phyloP scores from a whole-genome alignment of 2,329 filamentous ascomycete genomes.

The Penicillium sclerotiorum region DNA sequence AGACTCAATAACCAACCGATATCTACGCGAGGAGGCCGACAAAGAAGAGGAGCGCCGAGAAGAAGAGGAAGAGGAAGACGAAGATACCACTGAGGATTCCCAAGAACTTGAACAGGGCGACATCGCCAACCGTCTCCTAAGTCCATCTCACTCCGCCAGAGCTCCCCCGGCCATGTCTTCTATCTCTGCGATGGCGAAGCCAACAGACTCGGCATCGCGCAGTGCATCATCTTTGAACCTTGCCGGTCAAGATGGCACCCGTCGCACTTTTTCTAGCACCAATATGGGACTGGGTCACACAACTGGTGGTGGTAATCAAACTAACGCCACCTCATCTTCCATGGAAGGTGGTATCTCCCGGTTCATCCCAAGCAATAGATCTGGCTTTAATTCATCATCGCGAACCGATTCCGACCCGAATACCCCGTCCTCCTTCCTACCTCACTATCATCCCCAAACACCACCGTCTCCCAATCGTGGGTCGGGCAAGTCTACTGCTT shows the following conservation, averaged over 20 bases:
- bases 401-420: slow-evolving; percentile 48
- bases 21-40: slow-evolving; percentile 29
- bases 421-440: slow-evolving; percentile 50
- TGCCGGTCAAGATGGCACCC: slow-evolving; percentile 35
- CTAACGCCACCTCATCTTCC: slow-evolving; percentile 49
- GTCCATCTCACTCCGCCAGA: slow-evolving; percentile 45
- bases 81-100: slow-evolving; percentile 27
- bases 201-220: slow-evolving; percentile 39
- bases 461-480: slow-evolving; percentile 44
- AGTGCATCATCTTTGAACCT: slow-evolving; percentile 42
- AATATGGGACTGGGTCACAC: slow-evolving; percentile 30
- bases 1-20: slow-evolving; percentile 38
- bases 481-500: slow-evolving; percentile 32
- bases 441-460: slow-evolving; percentile 51
- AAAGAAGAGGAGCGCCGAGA: slow-evolving; percentile 21
- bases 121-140: slow-evolving; percentile 41
- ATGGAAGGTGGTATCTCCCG: slow-evolving; percentile 51
- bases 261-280: slow-evolving; percentile 35
- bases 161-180: slow-evolving; percentile 53
- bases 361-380: slow-evolving; percentile 44
- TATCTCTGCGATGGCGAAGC: slow-evolving; percentile 48
- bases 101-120: slow-evolving; percentile 37
- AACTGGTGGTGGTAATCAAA: slow-evolving; percentile 33
- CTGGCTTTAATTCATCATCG: slow-evolving; percentile 33
- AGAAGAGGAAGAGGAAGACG: slow-evolving; percentile 19